Evolutionary conservation across 2,329 filamentous ascomycete species (phyloP), one percentile per base, ranked within the genome.

Genomic region (Fusarium temperatum): DNA sequence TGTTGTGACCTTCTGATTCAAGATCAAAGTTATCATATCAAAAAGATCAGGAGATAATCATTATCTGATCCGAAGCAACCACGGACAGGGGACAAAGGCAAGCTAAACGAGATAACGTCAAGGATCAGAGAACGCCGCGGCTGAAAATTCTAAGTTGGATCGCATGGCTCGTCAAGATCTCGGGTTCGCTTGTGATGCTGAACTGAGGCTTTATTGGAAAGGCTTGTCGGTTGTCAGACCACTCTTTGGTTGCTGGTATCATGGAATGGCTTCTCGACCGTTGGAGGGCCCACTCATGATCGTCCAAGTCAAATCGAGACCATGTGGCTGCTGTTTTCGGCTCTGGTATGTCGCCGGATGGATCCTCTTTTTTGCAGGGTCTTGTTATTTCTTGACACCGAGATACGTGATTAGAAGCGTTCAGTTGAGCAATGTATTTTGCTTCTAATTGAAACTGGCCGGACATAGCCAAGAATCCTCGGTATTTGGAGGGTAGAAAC

Each of bases 21-120:
- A 45, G 62, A 74, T 74, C 70, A 73, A 73, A n/a, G 61, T 74
- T 73, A 72, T 72, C 71, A 59, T 70, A 74, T 73, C 66, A 60
- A 51, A 47, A 68, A 73, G 70, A 74, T 73, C 62, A 74, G 55
- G 55, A 74, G 57, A 60, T 54, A 38, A 41, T 51, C 39, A 63
- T 71, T 65, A 71, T 68, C 66, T 63, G 62, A 67, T 71, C 61
- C 55, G 68, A 62, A 66, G 44, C 41, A 71, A 39, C 45, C 30
- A 45, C 32, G 18, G 47, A 45, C 28, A 13, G 47, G 55, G n/a
- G 24, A 20, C 42, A 44, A 36, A 39, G n/a, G 15, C 15, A 15
- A 42, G 50, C 48, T 54, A 41, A 44, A 38, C 50, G 39, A 67
- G 26, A 57, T 24, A 38, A 36, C 56, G 30, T 7, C 20, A 51